Evolutionary conservation across 805 yeast species (phyloP), one percentile per base, ranked within the genome.

Genomic region (Ogataea nitratoaversa): DNA sequence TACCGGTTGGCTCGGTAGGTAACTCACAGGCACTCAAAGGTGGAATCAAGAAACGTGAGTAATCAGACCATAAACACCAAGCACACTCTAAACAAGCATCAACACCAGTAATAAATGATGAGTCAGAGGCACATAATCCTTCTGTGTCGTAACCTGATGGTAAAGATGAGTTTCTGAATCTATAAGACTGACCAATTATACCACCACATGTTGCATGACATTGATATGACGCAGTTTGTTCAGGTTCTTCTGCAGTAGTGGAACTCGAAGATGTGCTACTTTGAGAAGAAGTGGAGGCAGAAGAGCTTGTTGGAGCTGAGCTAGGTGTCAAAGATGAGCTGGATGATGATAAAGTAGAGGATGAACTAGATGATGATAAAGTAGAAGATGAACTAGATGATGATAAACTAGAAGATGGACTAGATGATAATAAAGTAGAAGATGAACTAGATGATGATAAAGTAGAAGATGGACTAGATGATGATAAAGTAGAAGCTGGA

Each of bases 11-110:
- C 40, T 53, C 58, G 16, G 68, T 63, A 13, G 54, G 37, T 16
- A 54, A 44, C 28, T 36, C 19, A 51, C 70, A 65, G 14, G 54
- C 63, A n/a, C 49, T 57, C 30, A 65, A 48, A 17, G 68, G 60
- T 11, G 46, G 29, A 19, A 56, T 42, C 38, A 65, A 55, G 49
- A 48, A 65, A 1, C 43, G 36, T 30, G 66, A 63, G 48, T 65
- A 65, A 49, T 65, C 61, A 35, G 42, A 42, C 69, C 69, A 65
- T 44, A 65, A 46, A 38, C 67, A 62, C 67, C 70, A 65, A 33
- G 68, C 70, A 60, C 70, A 66, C 37, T 53, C 64, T 48, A 66
- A 53, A 54, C 71, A 66, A 8, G 48, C 46, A n/a, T 51, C 47
- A 44, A 65, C 62, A 30, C 52, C 47, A 11, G 36, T 23, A 37